Percentiles rank a stretch among this genome's conserved stretches.
phyloP scores from a whole-genome alignment of 345 rosid genomes.

The Acer campestre region DNA sequence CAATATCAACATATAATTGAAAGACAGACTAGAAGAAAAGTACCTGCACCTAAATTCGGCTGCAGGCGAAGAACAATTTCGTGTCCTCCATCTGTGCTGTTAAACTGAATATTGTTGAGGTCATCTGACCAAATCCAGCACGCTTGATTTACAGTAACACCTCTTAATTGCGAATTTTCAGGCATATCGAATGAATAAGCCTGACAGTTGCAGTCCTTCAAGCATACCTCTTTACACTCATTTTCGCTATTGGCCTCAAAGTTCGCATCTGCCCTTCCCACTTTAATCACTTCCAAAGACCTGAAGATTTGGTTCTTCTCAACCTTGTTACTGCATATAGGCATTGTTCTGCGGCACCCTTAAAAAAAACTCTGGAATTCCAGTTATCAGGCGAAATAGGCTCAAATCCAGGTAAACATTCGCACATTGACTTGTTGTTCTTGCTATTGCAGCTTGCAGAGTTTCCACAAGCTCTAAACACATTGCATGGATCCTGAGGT shows the following conservation, averaged over 20 bases:
- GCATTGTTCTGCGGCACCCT: conserved; percentile 35
- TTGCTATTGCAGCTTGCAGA: conserved; percentile 40
- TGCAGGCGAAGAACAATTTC: conserved; percentile 27
- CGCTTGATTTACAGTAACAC: accelerated
- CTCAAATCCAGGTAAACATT: conserved; percentile 49
- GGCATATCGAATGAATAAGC: conserved; percentile 29
- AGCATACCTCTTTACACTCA: conserved; percentile 25
- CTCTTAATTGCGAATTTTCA: not conserved
- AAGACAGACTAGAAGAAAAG: not conserved
- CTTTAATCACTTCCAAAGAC: conserved; percentile 23
- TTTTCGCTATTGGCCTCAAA: not conserved
- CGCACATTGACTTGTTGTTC: conserved; percentile 21
- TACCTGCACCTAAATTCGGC: conserved; percentile 25
- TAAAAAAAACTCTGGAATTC: conserved; percentile 10
- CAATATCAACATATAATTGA: no score
- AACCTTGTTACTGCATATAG: conserved; percentile 25
- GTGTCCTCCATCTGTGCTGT: not conserved
- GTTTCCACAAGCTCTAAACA: conserved; percentile 36
- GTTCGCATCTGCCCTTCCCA: not conserved
- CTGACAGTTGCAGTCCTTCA: conserved; percentile 25
- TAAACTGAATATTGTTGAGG: conserved; percentile 20
- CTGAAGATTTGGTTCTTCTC: not conserved
- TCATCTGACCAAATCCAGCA: conserved; percentile 39
- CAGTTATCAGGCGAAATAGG: no score
- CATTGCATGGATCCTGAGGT: conserved; percentile 42